phyloP scores from a whole-genome alignment of 2,329 filamentous ascomycete species.

The Alternaria metachromatica region DNA sequence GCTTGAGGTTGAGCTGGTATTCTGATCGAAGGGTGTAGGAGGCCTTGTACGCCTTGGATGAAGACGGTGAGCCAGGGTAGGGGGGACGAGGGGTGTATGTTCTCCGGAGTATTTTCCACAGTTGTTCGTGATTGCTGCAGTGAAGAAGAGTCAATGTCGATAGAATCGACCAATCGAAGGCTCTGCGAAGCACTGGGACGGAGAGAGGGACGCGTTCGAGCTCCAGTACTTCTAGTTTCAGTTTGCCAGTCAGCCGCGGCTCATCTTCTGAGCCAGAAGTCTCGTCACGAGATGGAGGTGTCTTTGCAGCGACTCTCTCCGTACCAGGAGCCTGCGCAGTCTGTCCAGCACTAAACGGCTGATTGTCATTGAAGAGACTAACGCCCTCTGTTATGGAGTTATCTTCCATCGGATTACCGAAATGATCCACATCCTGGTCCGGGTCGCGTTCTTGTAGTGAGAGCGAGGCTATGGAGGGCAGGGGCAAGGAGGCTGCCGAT shows the following conservation, averaged over 20 bases:
- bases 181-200: slow-evolving; percentile 70
- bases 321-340: slow-evolving; percentile 9
- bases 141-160: slow-evolving; percentile 76
- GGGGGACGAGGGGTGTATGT: slow-evolving; percentile 52
- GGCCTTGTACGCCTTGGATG: slow-evolving; percentile 46
- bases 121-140: slow-evolving; percentile 73
- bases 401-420: slow-evolving; percentile 35
- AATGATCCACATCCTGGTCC: slow-evolving; percentile 36
- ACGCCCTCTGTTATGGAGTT: slow-evolving; percentile 32
- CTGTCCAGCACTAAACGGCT: slow-evolving; percentile 18
- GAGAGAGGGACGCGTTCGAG: slow-evolving; percentile 78
- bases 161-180: slow-evolving; percentile 76
- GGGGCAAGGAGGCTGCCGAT: slow-evolving; percentile 13
- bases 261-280: slow-evolving; percentile 18
- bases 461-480: slow-evolving; percentile 27
- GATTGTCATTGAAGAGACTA: slow-evolving; percentile 29
- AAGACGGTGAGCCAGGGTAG: slow-evolving; percentile 44
- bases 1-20: slow-evolving; percentile 67
- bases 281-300: slow-evolving; percentile 1
- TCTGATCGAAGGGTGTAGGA: slow-evolving; percentile 49
- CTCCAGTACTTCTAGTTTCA: slow-evolving; percentile 75
- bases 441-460: slow-evolving; percentile 38
- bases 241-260: slow-evolving; percentile 61
- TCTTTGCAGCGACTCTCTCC: slow-evolving; percentile 7
- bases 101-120: slow-evolving; percentile 75